Evolutionary conservation across 768 basidiomycete genomes (phyloP).

Genomic region (Flagelloscypha sp.): DNA sequence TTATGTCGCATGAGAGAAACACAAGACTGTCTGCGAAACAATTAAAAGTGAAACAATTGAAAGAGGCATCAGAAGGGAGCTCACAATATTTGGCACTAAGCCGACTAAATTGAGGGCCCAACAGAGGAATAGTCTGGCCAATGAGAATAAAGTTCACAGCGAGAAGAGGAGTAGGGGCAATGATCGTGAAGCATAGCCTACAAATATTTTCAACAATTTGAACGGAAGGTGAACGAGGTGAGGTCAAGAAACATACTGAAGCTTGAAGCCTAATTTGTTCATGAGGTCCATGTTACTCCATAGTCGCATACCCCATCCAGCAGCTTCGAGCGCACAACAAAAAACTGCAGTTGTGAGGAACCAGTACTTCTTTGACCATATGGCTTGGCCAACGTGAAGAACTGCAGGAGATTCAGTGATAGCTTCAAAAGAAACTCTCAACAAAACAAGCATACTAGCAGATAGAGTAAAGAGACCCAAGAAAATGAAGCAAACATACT

Average conservation of each 20-base stretch:
- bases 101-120: slow-evolving; percentile 27
- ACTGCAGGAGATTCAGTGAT: not conserved
- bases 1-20: slow-evolving; percentile 27
- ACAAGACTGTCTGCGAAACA: slow-evolving; percentile 20
- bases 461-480: slow-evolving; percentile 15
- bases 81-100: slow-evolving; percentile 24
- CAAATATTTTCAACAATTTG: not conserved
- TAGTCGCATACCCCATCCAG: not conserved
- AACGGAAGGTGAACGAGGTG: not conserved
- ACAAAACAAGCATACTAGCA: slow-evolving; percentile 11
- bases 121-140: slow-evolving; percentile 24
- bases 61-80: slow-evolving; percentile 7
- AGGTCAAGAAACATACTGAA: not conserved
- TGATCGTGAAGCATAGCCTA: slow-evolving; percentile 34
- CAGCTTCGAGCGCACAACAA: too few relatives aligned
- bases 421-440: not conserved
- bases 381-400: slow-evolving; percentile 1
- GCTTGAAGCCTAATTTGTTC: slow-evolving; percentile 1
- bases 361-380: slow-evolving; percentile 3
- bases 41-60: not conserved
- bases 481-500: slow-evolving; percentile 19
- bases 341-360: slow-evolving; percentile 5
- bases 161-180: slow-evolving; percentile 34
- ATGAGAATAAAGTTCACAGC: slow-evolving; percentile 41
- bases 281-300: slow-evolving; percentile 5